Conservation (phyloP, 768 basidiomycete genomes). For the Hypholoma sublateritium region DNA sequence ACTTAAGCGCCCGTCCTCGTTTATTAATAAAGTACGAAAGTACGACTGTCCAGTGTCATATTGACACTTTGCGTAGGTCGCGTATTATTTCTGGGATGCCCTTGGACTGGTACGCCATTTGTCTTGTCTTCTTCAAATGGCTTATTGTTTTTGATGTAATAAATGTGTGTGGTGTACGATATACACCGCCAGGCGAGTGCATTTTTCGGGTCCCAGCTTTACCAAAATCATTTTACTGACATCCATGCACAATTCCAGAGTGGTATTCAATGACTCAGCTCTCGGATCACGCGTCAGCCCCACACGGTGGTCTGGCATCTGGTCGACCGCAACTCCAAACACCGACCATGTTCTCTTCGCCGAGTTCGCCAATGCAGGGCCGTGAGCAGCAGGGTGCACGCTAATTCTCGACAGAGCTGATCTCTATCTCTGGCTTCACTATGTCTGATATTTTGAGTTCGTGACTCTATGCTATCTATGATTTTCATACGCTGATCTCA, state of each 20-base stretch:
- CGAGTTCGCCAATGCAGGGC: slow-evolving; percentile 5
- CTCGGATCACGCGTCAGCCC: slow-evolving; percentile 5
- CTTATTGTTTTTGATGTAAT: background rate
- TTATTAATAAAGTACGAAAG: too few relatives aligned
- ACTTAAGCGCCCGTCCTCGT: too few relatives aligned
- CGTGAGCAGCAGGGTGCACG: slow-evolving; percentile 4
- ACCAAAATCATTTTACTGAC: background rate
- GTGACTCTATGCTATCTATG: background rate
- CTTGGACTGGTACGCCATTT: slow-evolving; percentile 4
- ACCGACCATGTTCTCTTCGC: slow-evolving; percentile 8
- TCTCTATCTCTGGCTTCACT: background rate
- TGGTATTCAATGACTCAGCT: slow-evolving; percentile 5
- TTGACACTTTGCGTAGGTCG: background rate
- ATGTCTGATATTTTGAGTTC: slow-evolving; percentile 9
- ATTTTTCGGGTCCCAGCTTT: background rate
- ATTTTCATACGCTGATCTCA: too few relatives aligned
- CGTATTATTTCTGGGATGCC: slow-evolving; percentile 7
- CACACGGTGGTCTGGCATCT: slow-evolving; percentile 9
- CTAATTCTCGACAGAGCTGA: slow-evolving; percentile 5
- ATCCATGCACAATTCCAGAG: background rate
- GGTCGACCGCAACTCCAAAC: slow-evolving; percentile 10
- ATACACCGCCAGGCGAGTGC: slow-evolving; percentile 3
- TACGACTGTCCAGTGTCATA: too few relatives aligned
- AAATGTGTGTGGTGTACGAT: too few relatives aligned
- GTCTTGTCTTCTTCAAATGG: background rate